phyloP scores from a whole-genome alignment of 2,329 filamentous ascomycete species.

The Cercospora berteroae region DNA sequence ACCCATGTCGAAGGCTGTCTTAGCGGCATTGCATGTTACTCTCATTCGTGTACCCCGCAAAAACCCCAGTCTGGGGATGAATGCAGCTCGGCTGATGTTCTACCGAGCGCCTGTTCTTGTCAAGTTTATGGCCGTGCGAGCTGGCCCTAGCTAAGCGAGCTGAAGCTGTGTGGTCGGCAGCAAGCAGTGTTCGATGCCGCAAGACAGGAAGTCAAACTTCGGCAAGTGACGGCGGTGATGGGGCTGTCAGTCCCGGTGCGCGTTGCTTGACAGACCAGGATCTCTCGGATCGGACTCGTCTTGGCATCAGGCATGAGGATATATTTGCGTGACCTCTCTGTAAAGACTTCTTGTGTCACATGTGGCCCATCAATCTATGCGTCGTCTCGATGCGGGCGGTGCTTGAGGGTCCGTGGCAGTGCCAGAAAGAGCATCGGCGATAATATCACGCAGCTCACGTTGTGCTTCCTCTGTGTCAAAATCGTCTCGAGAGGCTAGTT shows the following conservation, averaged over 20 bases:
- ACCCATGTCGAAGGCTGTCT: neutral
- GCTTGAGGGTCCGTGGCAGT: constrained; percentile 54
- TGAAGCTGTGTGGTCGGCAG: neutral
- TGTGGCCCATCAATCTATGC: constrained; percentile 19
- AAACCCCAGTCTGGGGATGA: neutral
- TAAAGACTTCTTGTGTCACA: neutral
- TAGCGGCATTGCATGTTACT: constrained; percentile 1
- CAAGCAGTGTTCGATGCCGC: neutral
- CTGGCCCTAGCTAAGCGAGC: neutral
- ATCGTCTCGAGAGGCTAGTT: constrained; percentile 78
- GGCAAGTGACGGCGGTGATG: constrained; percentile 1
- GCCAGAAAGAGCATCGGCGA: constrained; percentile 74
- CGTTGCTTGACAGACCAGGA: neutral
- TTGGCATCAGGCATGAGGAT: neutral
- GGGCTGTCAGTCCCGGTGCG: neutral
- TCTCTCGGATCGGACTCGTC: neutral
- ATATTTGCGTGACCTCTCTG: neutral
- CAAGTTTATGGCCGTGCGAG: neutral
- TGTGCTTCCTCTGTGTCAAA: constrained; percentile 81
- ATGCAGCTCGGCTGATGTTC: constrained; percentile 3
- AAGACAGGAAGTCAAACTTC: neutral
- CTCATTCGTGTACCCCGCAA: constrained; percentile 7
- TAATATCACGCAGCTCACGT: constrained; percentile 70
- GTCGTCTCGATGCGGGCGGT: constrained; percentile 20
- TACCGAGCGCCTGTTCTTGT: neutral